Conservation (phyloP, 768 basidiomycete species). For the Gymnopilus junonius region DNA sequence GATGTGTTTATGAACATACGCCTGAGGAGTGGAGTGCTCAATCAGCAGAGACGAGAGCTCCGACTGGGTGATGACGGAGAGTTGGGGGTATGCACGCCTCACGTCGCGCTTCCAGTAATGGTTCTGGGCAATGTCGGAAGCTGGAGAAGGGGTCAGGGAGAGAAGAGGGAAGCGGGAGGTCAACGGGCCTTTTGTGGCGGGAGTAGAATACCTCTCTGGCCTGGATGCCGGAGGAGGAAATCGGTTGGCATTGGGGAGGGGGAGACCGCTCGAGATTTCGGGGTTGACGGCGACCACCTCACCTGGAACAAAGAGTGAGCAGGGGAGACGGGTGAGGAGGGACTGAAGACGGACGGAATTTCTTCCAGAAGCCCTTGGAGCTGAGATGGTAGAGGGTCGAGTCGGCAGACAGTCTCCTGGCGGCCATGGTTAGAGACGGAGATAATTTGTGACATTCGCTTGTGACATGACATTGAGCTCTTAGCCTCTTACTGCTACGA, state of each 20-base stretch:
- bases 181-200: conserved; percentile 80
- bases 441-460: background rate
- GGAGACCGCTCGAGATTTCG: conserved; percentile 89
- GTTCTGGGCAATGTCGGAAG: conserved; percentile 86
- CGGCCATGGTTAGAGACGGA: conserved; percentile 54
- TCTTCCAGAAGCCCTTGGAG: conserved; percentile 95
- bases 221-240: conserved; percentile 90
- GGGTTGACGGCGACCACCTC: conserved; percentile 86
- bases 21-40: conserved; percentile 67
- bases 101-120: conserved; percentile 98
- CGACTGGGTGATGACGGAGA: conserved; percentile 85
- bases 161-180: background rate
- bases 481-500: too few species aligned
- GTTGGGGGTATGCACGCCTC: conserved; percentile 88
- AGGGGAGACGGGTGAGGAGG: background rate
- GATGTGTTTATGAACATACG: conserved; percentile 50
- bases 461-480: background rate
- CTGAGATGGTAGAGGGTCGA: conserved; percentile 89
- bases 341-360: conserved; percentile 69
- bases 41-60: conserved; percentile 83
- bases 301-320: conserved; percentile 48
- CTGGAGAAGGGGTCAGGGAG: conserved; percentile 38
- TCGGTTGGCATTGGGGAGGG: conserved; percentile 71
- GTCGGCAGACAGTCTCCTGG: conserved; percentile 76
- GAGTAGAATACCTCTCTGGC: conserved; percentile 84